Conservation (phyloP, 176 grass and related monocot genomes). For the Raddia guianensis region DNA sequence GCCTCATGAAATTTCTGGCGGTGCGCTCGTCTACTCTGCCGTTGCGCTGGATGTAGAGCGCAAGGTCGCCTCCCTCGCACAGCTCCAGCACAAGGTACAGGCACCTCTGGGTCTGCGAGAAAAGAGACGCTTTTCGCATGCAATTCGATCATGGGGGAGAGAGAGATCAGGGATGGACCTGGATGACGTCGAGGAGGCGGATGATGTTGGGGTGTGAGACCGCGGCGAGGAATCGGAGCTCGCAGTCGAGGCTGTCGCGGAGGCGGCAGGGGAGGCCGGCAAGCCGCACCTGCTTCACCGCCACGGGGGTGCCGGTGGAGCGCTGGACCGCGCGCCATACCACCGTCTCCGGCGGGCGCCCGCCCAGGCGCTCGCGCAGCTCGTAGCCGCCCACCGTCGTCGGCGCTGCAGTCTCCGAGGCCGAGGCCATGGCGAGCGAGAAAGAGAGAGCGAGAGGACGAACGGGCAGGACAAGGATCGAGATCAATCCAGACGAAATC, state of each 20-base stretch:
- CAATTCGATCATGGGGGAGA: background rate
- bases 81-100: constrained; percentile 59
- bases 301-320: constrained; percentile 34
- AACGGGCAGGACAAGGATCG: background rate
- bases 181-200: constrained; percentile 59
- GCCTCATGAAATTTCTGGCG: constrained; percentile 54
- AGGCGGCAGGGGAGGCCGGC: constrained; percentile 45
- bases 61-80: constrained; percentile 52
- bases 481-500: background rate
- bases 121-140: background rate
- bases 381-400: constrained; percentile 48
- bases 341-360: constrained; percentile 25
- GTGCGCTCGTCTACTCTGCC: constrained; percentile 45
- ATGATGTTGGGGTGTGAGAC: constrained; percentile 66
- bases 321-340: constrained; percentile 45
- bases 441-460: no score
- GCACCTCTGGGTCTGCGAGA: constrained; percentile 39
- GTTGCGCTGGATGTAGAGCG: constrained; percentile 39
- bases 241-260: constrained; percentile 64
- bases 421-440: constrained; percentile 19
- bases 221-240: constrained; percentile 57
- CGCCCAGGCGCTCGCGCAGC: constrained; percentile 43
- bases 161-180: constrained; percentile 4
- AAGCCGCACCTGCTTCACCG: constrained; percentile 65
- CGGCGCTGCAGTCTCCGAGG: background rate